phyloP scores from a whole-genome alignment of 2,329 filamentous ascomycete species.

The Cytospora schulzeri region DNA sequence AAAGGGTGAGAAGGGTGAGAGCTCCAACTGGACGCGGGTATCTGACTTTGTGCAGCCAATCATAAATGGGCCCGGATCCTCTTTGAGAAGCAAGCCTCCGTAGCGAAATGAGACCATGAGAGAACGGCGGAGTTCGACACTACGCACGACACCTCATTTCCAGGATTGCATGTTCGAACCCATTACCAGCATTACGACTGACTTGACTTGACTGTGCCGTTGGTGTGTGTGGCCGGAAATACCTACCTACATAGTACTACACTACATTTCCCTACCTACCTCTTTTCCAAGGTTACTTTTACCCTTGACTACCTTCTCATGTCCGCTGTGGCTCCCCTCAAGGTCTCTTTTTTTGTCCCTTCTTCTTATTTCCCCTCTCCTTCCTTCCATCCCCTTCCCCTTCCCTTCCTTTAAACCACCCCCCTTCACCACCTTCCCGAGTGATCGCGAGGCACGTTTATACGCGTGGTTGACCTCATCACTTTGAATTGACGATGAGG shows the following conservation, averaged over 20 bases:
- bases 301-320: neutral
- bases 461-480: slow-evolving; percentile 28
- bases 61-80: neutral
- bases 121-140: slow-evolving; percentile 2
- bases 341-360: slow-evolving; percentile 1
- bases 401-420: slow-evolving; percentile 9
- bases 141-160: slow-evolving; percentile 2
- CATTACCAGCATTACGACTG: neutral
- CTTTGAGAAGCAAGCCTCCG: neutral
- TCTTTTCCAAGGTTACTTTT: neutral
- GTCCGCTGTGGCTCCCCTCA: neutral
- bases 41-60: neutral
- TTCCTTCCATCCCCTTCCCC: neutral
- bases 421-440: slow-evolving; percentile 17
- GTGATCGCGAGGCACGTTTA: slow-evolving; percentile 29
- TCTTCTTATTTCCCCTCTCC: neutral
- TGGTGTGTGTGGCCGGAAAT: neutral
- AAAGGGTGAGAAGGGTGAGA: neutral
- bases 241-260: neutral
- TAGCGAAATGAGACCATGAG: slow-evolving; percentile 7
- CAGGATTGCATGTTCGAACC: neutral
- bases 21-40: slow-evolving; percentile 1
- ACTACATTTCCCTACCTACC: neutral
- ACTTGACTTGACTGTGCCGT: too few species aligned
- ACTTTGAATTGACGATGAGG: slow-evolving; percentile 24